phyloP scores from a whole-genome alignment of 257 asterid species.

The Scutellaria minor region DNA sequence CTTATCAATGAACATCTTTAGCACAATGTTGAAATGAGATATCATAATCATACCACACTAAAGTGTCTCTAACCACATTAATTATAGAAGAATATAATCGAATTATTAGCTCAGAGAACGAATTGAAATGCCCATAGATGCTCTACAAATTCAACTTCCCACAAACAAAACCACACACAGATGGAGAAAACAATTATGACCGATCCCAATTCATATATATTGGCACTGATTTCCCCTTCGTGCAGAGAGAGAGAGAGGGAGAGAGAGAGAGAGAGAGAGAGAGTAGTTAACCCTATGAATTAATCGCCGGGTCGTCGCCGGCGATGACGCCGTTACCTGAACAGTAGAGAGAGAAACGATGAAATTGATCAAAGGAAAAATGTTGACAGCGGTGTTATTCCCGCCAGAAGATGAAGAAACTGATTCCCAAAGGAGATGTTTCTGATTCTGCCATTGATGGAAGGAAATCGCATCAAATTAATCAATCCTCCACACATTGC shows the following conservation, averaged over 20 bases:
- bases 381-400: conserved; percentile 8
- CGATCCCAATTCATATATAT: conserved; percentile 17
- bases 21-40: conserved; percentile 11
- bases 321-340: conserved; percentile 26
- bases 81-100: background rate
- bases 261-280: background rate
- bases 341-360: conserved; percentile 31
- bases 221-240: background rate
- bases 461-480: conserved; percentile 26
- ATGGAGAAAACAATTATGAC: background rate
- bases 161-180: background rate
- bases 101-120: conserved; percentile 13
- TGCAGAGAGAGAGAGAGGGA: background rate
- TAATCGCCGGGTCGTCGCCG: conserved; percentile 36
- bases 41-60: background rate
- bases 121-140: background rate
- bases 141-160: conserved; percentile 15
- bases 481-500: conserved; percentile 28
- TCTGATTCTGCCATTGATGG: conserved; percentile 27
- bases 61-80: background rate
- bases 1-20: background rate
- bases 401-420: conserved; percentile 35
- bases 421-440: conserved; percentile 13
- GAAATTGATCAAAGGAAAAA: background rate
- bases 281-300: conserved; percentile 27